Conservation (phyloP, 2,329 filamentous ascomycete genomes). For the Nakataea oryzae region DNA sequence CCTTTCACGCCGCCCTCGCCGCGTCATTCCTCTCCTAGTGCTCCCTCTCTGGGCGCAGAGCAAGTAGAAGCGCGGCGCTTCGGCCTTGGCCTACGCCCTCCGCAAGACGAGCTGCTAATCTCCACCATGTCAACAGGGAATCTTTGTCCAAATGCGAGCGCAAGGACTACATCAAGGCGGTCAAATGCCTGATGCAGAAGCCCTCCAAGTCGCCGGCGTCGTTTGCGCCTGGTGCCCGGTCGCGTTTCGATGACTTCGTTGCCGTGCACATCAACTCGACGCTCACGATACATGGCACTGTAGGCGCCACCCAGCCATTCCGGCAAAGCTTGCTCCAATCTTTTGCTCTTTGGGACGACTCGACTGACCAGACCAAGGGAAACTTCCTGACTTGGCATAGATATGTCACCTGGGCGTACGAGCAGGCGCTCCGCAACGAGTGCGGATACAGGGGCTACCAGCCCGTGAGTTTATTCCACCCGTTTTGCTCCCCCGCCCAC, state of each 20-base stretch:
- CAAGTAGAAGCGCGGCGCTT: neutral
- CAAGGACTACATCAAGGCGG: slow-evolving; percentile 15
- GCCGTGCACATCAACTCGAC: slow-evolving; percentile 26
- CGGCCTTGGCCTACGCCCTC: neutral
- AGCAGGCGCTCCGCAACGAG: slow-evolving; percentile 21
- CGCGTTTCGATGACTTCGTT: slow-evolving; percentile 24
- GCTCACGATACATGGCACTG: slow-evolving; percentile 17
- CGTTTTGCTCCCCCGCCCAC: neutral
- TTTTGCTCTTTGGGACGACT: neutral
- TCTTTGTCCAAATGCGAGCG: slow-evolving; percentile 13
- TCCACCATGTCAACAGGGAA: slow-evolving; percentile 8
- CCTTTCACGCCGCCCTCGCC: neutral
- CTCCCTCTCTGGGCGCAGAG: too few relatives aligned
- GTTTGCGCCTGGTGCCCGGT: slow-evolving; percentile 14
- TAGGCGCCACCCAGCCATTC: slow-evolving; percentile 6
- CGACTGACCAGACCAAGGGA: slow-evolving; percentile 6
- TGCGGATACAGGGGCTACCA: slow-evolving; percentile 22
- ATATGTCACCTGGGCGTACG: slow-evolving; percentile 19
- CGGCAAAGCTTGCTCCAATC: slow-evolving; percentile 12
- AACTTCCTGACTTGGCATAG: slow-evolving; percentile 14
- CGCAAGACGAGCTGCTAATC: neutral
- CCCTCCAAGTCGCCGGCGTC: slow-evolving; percentile 11
- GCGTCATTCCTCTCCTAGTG: neutral
- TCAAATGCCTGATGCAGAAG: slow-evolving; percentile 15
- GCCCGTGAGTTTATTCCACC: slow-evolving; percentile 4